Conservation (phyloP, 768 basidiomycete genomes). For the Termitomyces sp. region DNA sequence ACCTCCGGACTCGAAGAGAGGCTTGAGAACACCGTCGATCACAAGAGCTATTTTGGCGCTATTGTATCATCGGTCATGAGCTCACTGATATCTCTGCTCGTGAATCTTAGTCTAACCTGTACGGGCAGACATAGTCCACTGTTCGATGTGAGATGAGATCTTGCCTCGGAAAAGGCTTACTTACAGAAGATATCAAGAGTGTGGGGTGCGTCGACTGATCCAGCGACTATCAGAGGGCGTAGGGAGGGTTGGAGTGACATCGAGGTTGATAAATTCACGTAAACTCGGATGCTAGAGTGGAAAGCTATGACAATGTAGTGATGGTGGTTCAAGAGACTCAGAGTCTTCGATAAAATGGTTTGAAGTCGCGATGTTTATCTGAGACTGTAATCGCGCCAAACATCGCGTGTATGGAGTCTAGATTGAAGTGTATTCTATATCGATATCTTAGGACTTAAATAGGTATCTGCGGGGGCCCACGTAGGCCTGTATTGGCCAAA, state of each 20-base stretch:
- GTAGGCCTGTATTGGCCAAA: no score
- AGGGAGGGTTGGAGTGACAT: constrained; percentile 85
- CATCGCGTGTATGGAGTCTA: neutral
- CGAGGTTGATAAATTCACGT: no score
- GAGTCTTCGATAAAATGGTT: no score
- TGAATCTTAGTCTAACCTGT: constrained; percentile 44
- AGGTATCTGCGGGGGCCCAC: no score
- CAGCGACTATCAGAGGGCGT: constrained; percentile 59
- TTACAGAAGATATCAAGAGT: constrained; percentile 77
- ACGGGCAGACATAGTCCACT: constrained; percentile 91
- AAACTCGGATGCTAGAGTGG: neutral
- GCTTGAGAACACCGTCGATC: constrained; percentile 59
- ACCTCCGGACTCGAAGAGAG: constrained; percentile 53
- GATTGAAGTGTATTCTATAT: no score
- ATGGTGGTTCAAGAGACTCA: neutral
- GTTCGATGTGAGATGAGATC: neutral
- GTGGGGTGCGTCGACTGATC: constrained; percentile 58
- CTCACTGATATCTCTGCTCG: neutral
- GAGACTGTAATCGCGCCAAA: no score
- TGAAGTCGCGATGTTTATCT: no score
- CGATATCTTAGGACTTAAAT: no score
- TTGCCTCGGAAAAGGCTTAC: no score
- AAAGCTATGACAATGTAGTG: neutral
- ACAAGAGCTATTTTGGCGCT: constrained; percentile 61
- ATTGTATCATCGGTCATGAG: neutral